Percentiles rank a stretch among this genome's conserved stretches.
phyloP scores from a whole-genome alignment of 2,329 filamentous ascomycete species.

The Pestalotiopsis fici region DNA sequence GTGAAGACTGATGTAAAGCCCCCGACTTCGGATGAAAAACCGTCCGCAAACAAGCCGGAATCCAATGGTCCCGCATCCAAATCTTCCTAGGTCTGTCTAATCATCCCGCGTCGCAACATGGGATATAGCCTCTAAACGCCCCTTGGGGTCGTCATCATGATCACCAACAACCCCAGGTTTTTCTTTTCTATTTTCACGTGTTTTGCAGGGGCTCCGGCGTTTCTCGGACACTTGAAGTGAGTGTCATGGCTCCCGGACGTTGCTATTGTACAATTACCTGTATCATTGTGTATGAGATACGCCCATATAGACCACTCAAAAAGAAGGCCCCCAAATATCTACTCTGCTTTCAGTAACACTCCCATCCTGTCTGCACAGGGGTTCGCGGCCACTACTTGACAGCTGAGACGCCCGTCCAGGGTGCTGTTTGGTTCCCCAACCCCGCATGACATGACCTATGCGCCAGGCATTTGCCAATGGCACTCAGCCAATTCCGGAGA shows the following conservation, averaged over 20 bases:
- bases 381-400: not conserved
- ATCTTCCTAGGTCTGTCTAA: not conserved
- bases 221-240: not conserved
- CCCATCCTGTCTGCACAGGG: not conserved
- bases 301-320: constrained; percentile 4
- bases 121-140: not conserved
- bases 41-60: not conserved
- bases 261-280: constrained; percentile 7
- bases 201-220: not conserved
- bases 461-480: not conserved
- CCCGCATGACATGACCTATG: not conserved
- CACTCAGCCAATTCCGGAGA: constrained; percentile 4
- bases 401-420: not conserved
- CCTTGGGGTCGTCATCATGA: not conserved
- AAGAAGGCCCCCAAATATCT: not conserved
- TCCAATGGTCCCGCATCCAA: not conserved
- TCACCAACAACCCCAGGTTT: not conserved
- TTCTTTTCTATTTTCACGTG: not conserved
- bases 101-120: not conserved
- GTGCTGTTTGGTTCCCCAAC: not conserved
- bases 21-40: not conserved
- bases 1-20: not conserved
- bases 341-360: not conserved
- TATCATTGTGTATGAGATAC: constrained; percentile 10
- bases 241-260: constrained; percentile 1